Percentiles rank a stretch among this genome's conserved stretches.
These are phyloP conservation scores for Clarireedia hainanense DNA, from an alignment of 2,329 filamentous ascomycete species.

Conservation along the genomic window DNA sequence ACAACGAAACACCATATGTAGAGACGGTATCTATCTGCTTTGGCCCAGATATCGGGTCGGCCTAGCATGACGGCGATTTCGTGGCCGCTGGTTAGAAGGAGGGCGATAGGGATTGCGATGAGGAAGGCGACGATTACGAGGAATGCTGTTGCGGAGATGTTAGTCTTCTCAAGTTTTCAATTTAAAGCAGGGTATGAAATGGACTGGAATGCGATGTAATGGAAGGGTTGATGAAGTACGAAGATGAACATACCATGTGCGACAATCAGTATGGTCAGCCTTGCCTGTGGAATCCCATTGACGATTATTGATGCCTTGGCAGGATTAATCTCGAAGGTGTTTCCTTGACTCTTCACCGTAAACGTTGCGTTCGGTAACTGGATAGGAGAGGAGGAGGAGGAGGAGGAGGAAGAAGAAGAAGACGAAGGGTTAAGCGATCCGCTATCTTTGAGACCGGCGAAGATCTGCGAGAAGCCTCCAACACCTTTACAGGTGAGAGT, in stretches of 20 bases:
- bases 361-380: background rate
- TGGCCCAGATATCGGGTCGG: background rate
- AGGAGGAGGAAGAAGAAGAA: background rate
- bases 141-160: background rate
- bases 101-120: background rate
- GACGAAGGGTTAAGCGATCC: background rate
- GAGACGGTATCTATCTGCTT: background rate
- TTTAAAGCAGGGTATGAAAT: too few species aligned
- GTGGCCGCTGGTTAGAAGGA: conserved; percentile 2
- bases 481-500: background rate
- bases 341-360: background rate
- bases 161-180: background rate
- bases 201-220: background rate
- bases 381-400: background rate
- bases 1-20: background rate
- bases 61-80: conserved; percentile 4
- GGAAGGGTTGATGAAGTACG: background rate
- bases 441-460: background rate
- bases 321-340: conserved; percentile 1
- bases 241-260: conserved; percentile 1
- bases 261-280: background rate
- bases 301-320: background rate
- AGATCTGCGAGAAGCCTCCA: background rate
- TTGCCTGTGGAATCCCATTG: background rate
- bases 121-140: conserved; percentile 1